Base-by-base conservation (phyloP, 2,329 filamentous ascomycete genomes). In the Sporothrix globosa region DNA sequence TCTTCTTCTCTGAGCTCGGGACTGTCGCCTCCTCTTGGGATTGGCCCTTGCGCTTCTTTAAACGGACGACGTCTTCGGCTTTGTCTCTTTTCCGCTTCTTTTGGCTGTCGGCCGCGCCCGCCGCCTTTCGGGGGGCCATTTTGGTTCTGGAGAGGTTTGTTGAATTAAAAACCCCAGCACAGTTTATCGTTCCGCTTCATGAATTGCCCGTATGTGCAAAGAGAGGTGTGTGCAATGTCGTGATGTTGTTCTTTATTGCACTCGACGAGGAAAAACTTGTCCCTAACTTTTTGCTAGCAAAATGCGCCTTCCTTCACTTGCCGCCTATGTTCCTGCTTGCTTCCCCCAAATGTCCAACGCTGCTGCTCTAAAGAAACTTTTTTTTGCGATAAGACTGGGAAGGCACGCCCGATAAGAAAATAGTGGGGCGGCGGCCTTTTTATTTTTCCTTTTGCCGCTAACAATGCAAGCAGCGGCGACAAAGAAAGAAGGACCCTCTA, bases 31-130 rank as follows among this genome's bases (percentile, higher is more conserved):
- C 71, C 13, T 58, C 67, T 11, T 70, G 65, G 24, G 61, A 4
- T 58, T 73, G 53, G 14, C 68, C 68, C 67, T 72, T 73, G 19
- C 73, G 54, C 71, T 73, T 75, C 60, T 71, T 73, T 21, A 69
- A 67, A 17, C 70, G 72, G 67, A 44, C 73, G 44, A 44, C 54
- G 24, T 76, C 72, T 66, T 79, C 78, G 70, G 75, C 74, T 70
- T 76, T 79, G 21, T 77, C 76, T 39, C 78, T 73, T 72, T 79
- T 79, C 69, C 78, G 74, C 73, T 78, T 78, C 68, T 77, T 77
- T 48, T 77, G 63, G 41, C 74, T 73, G 46, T 74, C 77, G 7
- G 76, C 76, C 9, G 76, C 74, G 54, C 75, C 76, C 65, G 76
- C 70, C 41, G 76, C 74, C 69, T 75, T 75, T 72, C 73, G 75